Evolutionary conservation across 768 basidiomycete species (phyloP), one percentile per base, ranked within the genome.

Genomic region (Termitomyces sp.): DNA sequence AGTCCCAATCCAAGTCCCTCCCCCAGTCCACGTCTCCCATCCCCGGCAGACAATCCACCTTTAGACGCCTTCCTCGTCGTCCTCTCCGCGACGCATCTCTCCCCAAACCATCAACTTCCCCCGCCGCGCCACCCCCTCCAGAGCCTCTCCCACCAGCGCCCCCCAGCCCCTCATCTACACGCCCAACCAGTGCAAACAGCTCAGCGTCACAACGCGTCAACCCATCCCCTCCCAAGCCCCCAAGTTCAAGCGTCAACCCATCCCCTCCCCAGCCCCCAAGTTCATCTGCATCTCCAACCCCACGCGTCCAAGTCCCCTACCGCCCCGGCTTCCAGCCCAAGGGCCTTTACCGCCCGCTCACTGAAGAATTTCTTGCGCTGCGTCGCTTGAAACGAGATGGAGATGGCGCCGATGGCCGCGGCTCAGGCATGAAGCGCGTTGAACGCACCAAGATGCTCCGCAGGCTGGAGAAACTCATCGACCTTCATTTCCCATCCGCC

Each of bases 301-400:
- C 49, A 22, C 60, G 65, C 51, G 60, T 69, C 50, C 65, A 72
- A 5, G 84, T 87, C 0, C 89, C 87, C 2, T 98, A 98, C 68
- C 85, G 88, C 47, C 86, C 92, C 3, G 93, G 94, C 1, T 99
- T 98, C 68, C 96, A 99, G 69, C 96, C 96, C 5, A 88, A 81
- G 65, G 95, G 95, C 5, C 83, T 94, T 5, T 87, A 84, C 68
- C 75, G 86, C 13, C 85, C 81, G 5, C 82, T 88, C 37, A 97
- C 94, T 7, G 93, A 92, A 55, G 90, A 92, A 54, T 98, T 93
- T 64, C 56, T 86, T 56, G 79, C 80, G 4, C 62, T 76, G 12
- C 76, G 81, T 42, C 70, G 70, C 51, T 24, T 60, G 16, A 74
- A 73, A 48, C 74, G 68, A 37, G 75, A 79, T 29, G 77, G 74